These are phyloP conservation scores for Diaporthe australafricana DNA, from an alignment of 2,329 filamentous ascomycete genomes.

Conservation along the genomic window DNA sequence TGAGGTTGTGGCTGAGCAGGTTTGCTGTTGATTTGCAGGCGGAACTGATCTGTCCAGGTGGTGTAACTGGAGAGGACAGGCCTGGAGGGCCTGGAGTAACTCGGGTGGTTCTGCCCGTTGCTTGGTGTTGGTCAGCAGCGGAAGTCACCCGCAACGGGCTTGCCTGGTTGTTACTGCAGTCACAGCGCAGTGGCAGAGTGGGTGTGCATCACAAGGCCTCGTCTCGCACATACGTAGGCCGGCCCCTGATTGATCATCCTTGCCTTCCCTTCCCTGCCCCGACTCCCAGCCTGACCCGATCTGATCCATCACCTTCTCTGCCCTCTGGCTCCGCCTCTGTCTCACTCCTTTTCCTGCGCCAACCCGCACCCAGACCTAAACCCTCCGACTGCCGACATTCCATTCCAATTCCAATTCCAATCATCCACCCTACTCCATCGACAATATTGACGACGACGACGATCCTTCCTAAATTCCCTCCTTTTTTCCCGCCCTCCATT, in stretches of 20 bases:
- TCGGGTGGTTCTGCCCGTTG: neutral
- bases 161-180: neutral
- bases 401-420: slow-evolving; percentile 18
- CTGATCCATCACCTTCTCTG: neutral
- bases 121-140: neutral
- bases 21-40: neutral
- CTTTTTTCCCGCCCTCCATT: neutral
- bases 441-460: slow-evolving; percentile 31
- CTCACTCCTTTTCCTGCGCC: neutral
- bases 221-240: neutral
- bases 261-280: slow-evolving; percentile 3
- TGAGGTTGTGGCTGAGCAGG: slow-evolving; percentile 13
- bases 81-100: neutral
- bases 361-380: neutral
- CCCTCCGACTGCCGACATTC: slow-evolving; percentile 9
- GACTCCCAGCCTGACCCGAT: neutral
- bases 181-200: too few relatives aligned
- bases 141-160: neutral
- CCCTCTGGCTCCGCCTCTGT: too few relatives aligned
- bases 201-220: neutral
- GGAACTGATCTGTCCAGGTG: too few relatives aligned
- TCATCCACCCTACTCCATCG: slow-evolving; percentile 1
- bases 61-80: neutral
- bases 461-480: slow-evolving; percentile 27
- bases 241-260: slow-evolving; percentile 22